Conservation (phyloP, 495 filamentous ascomycete genomes). For the Penicillium argentinense region DNA sequence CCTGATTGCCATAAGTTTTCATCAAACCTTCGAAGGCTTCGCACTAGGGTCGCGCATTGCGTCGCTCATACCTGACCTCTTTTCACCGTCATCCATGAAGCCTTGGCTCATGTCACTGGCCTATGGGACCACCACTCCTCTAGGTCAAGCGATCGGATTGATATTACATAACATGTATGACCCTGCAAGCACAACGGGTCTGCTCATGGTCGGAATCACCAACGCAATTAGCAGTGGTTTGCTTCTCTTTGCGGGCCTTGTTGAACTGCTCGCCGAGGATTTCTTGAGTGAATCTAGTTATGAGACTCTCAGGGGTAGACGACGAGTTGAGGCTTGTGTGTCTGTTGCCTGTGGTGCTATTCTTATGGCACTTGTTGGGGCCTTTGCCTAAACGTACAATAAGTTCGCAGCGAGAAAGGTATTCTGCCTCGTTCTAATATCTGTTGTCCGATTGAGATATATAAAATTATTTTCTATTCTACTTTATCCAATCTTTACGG, state of each 20-base stretch:
- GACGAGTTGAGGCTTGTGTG: conserved; percentile 70
- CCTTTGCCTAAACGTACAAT: conserved; percentile 63
- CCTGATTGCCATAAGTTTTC: conserved; percentile 77
- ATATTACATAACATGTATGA: conserved; percentile 82
- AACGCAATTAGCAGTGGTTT: conserved; percentile 88
- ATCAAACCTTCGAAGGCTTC: conserved; percentile 81
- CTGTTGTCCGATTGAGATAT: too few species aligned
- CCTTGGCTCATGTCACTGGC: conserved; percentile 97
- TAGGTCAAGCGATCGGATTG: conserved; percentile 88
- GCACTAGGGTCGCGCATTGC: conserved; percentile 74
- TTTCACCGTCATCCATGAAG: conserved; percentile 48
- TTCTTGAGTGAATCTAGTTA: conserved; percentile 91
- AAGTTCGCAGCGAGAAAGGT: too few species aligned
- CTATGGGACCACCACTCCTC: conserved; percentile 86
- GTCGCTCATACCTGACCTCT: conserved; percentile 55
- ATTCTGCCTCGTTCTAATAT: too few species aligned
- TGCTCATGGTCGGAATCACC: conserved; percentile 90
- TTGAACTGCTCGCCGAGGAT: conserved; percentile 90
- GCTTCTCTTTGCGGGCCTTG: conserved; percentile 85
- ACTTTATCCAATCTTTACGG: too few species aligned
- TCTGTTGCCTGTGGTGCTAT: conserved; percentile 74
- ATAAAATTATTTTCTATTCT: too few species aligned
- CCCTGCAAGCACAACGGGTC: conserved; percentile 73
- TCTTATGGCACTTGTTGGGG: conserved; percentile 87
- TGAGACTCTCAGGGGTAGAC: conserved; percentile 63